Base-by-base conservation (phyloP, 345 rosid genomes). In the Alliaria petiolata region DNA sequence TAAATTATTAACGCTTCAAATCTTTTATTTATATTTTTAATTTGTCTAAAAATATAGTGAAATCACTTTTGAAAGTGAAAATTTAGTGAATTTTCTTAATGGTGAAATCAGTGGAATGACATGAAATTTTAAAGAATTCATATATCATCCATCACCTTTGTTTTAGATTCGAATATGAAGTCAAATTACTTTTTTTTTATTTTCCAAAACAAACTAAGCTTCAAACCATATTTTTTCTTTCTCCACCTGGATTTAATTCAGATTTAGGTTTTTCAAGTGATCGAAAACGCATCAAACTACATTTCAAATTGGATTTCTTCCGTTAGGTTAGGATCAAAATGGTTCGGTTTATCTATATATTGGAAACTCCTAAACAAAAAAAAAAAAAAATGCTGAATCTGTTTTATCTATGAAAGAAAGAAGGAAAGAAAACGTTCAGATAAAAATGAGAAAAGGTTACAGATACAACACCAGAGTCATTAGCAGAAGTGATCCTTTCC, bases 361-460 rank as follows among this genome's bases (percentile, higher is more conserved):
- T 9, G 15, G 8, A 57, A 60, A 65, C 25, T 65, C 13, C 28
- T 26, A 47, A 28, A 49, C 1, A 5, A n/a, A n/a, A n/a, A n/a
- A 4, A 46, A 49, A 28, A 5, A 4, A 46, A 30, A 72, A 12
- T 15, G 17, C 9, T 26, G 58, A 44, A 64, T 36, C 34, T 17
- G 35, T 34, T 43, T n/a, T 50, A 40, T 13, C 68, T 17, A 20
- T 35, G 20, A 47, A 47, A 56, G 9, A 61, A 26, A 36, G 15
- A 35, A 44, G 35, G 11, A 15, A 14, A n/a, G 4, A 28, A 28
- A 54, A 15, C 30, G 51, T 3, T 31, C 63, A 35, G 13, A 30
- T 9, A 65, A n/a, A 57, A 65, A 57, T 20, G 58, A 65, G 65
- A 66, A n/a, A 49, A 65, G 58, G 59, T 63, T 59, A 47, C 34